Evolutionary conservation across 495 filamentous ascomycete species (phyloP).

Genomic region (Annulohypoxylon stygium): DNA sequence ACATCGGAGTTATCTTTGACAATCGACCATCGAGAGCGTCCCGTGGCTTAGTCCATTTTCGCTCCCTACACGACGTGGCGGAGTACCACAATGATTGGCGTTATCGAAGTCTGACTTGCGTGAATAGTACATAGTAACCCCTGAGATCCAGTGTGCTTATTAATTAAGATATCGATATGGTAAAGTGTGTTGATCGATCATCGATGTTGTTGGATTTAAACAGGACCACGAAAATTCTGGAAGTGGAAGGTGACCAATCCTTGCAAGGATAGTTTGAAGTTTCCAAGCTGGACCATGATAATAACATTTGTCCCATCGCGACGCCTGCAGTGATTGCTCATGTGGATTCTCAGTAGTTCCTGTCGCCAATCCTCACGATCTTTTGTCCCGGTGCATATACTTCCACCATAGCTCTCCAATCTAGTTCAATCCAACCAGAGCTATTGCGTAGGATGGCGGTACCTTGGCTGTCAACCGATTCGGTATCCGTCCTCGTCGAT

Average conservation of each 20-base stretch:
- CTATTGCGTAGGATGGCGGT: slow-evolving; percentile 40
- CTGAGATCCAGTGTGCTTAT: not conserved
- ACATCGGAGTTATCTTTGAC: slow-evolving; percentile 10
- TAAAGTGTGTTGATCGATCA: not conserved
- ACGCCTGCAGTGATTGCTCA: slow-evolving; percentile 8
- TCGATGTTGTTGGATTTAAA: not conserved
- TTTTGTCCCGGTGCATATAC: slow-evolving; percentile 27
- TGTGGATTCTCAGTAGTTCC: slow-evolving; percentile 29
- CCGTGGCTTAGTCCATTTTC: not conserved
- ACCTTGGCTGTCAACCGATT: slow-evolving; percentile 37
- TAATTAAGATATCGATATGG: not conserved
- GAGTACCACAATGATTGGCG: not conserved
- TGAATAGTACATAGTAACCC: not conserved
- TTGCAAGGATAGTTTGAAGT: not conserved
- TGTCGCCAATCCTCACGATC: slow-evolving; percentile 44
- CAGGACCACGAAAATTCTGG: not conserved
- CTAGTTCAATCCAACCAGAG: slow-evolving; percentile 45
- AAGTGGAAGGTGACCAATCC: not conserved
- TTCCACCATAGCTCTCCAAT: slow-evolving; percentile 46
- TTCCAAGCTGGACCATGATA: slow-evolving; percentile 3
- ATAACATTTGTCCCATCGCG: not conserved
- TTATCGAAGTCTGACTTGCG: not conserved
- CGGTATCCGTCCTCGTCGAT: slow-evolving; percentile 30
- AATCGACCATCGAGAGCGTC: not conserved
- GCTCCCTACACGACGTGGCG: not conserved